A percentile compares a stretch with the other conserved stretches of the same genome.
phyloP scores from a whole-genome alignment of 2,329 filamentous ascomycete species.

The Colletotrichum cereale region DNA sequence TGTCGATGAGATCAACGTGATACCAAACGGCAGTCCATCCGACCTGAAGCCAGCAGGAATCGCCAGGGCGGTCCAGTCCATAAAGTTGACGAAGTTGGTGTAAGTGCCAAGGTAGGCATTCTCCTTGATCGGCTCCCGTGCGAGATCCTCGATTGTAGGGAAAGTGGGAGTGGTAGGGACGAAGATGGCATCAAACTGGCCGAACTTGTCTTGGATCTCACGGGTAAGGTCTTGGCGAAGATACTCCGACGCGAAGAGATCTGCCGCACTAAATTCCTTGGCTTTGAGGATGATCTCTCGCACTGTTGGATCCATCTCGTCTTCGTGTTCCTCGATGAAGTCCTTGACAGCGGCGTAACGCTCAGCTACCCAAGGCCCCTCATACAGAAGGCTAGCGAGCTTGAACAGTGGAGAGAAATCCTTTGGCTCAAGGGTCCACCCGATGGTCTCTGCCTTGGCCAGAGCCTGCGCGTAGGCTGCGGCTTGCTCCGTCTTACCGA shows the following conservation, averaged over 20 bases:
- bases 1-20: constrained; percentile 52
- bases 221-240: constrained; percentile 54
- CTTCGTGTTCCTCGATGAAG: constrained; percentile 54
- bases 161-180: constrained; percentile 69
- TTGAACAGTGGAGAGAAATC: constrained; percentile 65
- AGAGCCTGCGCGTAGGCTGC: constrained; percentile 58
- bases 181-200: constrained; percentile 61
- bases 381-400: constrained; percentile 67
- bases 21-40: constrained; percentile 53
- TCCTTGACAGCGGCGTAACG: constrained; percentile 64
- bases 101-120: constrained; percentile 68
- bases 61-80: constrained; percentile 67
- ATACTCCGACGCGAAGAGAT: constrained; percentile 59
- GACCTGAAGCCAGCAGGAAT: constrained; percentile 62
- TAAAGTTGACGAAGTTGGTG: constrained; percentile 71
- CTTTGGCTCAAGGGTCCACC: constrained; percentile 56
- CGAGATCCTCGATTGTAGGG: constrained; percentile 63
- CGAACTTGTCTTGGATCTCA: constrained; percentile 55
- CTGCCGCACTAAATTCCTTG: constrained; percentile 56
- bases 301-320: constrained; percentile 53
- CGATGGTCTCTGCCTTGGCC: constrained; percentile 51
- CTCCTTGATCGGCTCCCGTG: constrained; percentile 62
- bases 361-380: constrained; percentile 69
- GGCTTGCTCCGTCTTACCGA: constrained; percentile 52
- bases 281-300: constrained; percentile 54